These are phyloP conservation scores for Claviceps sp. DNA, from an alignment of 2,329 filamentous ascomycete genomes.

Conservation along the genomic window DNA sequence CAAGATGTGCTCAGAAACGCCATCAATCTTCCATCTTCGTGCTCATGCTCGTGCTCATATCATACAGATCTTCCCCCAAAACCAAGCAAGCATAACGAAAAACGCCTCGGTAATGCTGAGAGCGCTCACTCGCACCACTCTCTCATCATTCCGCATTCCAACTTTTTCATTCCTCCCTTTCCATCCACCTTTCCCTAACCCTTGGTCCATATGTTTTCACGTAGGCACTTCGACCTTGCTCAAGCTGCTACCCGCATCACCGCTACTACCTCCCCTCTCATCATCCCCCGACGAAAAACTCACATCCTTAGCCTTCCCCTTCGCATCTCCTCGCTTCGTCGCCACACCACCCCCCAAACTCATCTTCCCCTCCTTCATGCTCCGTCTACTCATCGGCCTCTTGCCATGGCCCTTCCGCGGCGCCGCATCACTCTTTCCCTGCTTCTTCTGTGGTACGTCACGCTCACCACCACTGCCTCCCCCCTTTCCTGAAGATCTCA, in stretches of 20 bases:
- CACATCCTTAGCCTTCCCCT: constrained; percentile 36
- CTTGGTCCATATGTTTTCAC: constrained; percentile 11
- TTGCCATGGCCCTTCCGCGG: constrained; percentile 16
- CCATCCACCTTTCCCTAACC: neutral
- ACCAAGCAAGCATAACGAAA: neutral
- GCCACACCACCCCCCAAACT: constrained; percentile 7
- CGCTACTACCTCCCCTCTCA: constrained; percentile 17
- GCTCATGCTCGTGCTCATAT: constrained; percentile 11
- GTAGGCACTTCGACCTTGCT: constrained; percentile 24
- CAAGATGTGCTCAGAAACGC: constrained; percentile 17
- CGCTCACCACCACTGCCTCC: constrained; percentile 13
- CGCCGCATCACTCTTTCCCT: constrained; percentile 14
- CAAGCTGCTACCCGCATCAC: constrained; percentile 18
- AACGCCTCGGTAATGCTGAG: neutral
- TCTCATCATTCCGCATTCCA: too few species aligned
- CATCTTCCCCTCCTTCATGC: constrained; percentile 27
- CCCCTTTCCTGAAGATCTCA: constrained; percentile 12
- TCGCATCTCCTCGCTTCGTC: constrained; percentile 18
- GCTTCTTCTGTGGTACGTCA: constrained; percentile 8
- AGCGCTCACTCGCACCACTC: too few species aligned
- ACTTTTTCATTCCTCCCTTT: neutral
- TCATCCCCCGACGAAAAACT: constrained; percentile 23
- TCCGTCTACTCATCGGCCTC: constrained; percentile 26
- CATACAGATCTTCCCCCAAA: neutral
- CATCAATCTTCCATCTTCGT: constrained; percentile 23